Evolutionary conservation across 1,139 yeast species (phyloP).

Genomic region (Geotrichum cucujoidarum): DNA sequence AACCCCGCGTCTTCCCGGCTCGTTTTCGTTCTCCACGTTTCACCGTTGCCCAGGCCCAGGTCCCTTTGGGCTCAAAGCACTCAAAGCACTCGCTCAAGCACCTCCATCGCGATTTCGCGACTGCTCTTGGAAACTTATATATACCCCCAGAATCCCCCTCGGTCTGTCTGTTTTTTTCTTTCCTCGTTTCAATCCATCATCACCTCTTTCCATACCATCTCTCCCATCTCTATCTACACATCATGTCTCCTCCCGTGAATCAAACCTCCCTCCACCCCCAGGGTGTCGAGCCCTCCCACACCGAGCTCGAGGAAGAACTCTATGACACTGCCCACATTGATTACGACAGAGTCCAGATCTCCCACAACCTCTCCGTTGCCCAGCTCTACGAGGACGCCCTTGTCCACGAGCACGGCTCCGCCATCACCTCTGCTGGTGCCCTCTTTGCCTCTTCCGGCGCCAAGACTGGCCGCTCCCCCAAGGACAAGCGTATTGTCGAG

Average conservation of each 20-base stretch:
- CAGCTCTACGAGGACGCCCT: constrained; percentile 92
- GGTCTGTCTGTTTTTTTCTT: neutral
- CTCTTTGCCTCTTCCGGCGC: constrained; percentile 92
- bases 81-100: neutral
- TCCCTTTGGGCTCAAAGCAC: too few relatives aligned
- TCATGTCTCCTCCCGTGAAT: constrained; percentile 39
- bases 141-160: neutral
- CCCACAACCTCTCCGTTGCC: constrained; percentile 91
- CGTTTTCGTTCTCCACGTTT: constrained; percentile 7
- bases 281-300: constrained; percentile 40
- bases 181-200: neutral
- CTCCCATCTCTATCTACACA: too few relatives aligned
- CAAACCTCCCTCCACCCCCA: constrained; percentile 41
- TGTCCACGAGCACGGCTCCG: constrained; percentile 76
- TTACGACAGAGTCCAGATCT: constrained; percentile 44
- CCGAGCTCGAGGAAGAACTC: constrained; percentile 41
- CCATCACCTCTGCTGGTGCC: constrained; percentile 91
- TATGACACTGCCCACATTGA: constrained; percentile 41
- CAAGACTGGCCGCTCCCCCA: constrained; percentile 97
- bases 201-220: constrained; percentile 2
- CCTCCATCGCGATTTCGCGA: neutral
- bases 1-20: neutral
- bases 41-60: neutral
- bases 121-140: neutral
- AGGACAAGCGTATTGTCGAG: constrained; percentile 96